phyloP scores from a whole-genome alignment of 805 yeast genomes.

The Cyberlindnera lachancei region DNA sequence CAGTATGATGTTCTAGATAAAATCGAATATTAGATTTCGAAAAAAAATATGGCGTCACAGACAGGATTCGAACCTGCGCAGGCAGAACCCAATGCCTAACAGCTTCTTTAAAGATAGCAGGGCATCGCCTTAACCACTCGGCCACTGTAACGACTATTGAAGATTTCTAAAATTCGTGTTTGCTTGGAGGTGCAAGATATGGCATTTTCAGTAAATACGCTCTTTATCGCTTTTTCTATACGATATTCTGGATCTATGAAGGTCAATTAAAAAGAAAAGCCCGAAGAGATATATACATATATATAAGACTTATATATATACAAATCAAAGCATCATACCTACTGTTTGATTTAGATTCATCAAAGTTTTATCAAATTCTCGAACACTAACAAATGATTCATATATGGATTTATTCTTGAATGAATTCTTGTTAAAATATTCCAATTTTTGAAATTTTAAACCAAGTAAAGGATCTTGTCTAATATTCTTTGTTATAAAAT shows the following conservation, averaged over 20 bases:
- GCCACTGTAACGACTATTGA: conserved; percentile 58
- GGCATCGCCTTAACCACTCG: conserved; percentile 94
- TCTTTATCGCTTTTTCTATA: too few species aligned
- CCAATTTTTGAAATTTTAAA: conserved; percentile 3
- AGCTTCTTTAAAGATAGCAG: conserved; percentile 57
- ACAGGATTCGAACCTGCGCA: conserved; percentile 99
- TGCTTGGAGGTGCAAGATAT: too few species aligned
- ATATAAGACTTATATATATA: too few species aligned
- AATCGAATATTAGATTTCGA: too few species aligned
- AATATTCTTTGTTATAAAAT: conserved; percentile 1
- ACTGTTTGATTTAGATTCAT: conserved; percentile 11
- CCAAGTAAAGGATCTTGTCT: conserved; percentile 1
- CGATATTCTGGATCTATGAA: too few species aligned
- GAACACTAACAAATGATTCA: conserved; percentile 4
- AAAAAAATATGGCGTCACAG: conserved; percentile 76
- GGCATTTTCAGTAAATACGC: too few species aligned
- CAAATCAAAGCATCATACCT: conserved; percentile 3
- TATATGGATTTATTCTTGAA: too few species aligned
- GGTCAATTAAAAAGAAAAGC: too few species aligned
- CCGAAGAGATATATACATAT: too few species aligned
- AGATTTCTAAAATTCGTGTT: too few species aligned
- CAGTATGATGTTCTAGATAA: too few species aligned
- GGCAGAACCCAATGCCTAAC: conserved; percentile 83
- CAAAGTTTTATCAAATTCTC: conserved; percentile 9
- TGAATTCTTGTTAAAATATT: not conserved